Conservation (phyloP, 495 filamentous ascomycete species). For the Parathielavia appendiculata region DNA sequence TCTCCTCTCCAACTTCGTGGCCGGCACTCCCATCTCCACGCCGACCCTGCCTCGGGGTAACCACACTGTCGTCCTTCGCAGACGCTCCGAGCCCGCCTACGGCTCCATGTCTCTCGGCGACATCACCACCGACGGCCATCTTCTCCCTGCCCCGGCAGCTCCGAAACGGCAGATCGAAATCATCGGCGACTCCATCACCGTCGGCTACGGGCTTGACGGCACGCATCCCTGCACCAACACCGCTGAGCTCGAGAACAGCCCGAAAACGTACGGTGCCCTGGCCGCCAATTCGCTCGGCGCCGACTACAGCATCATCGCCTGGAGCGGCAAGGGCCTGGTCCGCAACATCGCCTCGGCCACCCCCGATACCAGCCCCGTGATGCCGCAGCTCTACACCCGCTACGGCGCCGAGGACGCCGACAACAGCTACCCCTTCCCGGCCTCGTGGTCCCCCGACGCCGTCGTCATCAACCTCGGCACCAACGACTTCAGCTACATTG, state of each 20-base stretch:
- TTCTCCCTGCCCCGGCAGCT: neutral
- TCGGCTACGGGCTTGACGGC: conserved; percentile 4
- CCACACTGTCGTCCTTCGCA: neutral
- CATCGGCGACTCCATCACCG: conserved; percentile 4
- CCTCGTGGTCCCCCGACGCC: neutral
- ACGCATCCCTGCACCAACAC: neutral
- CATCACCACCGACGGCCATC: neutral
- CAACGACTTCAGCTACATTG: conserved; percentile 4
- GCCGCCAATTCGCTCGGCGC: neutral
- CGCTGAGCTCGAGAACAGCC: neutral
- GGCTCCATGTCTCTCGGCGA: neutral
- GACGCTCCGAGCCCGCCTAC: neutral
- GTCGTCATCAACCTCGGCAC: conserved; percentile 2
- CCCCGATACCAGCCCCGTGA: neutral
- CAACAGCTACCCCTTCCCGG: neutral
- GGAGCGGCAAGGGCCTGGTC: conserved; percentile 5
- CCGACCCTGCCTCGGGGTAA: neutral
- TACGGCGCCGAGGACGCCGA: conserved; percentile 4
- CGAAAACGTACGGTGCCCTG: neutral
- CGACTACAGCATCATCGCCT: neutral
- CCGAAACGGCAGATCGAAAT: neutral
- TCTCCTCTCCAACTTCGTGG: neutral
- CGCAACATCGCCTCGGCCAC: neutral
- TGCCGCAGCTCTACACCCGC: conserved; percentile 1
- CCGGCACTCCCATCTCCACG: neutral